Percentiles rank a stretch among this genome's conserved stretches.
These are phyloP conservation scores for Fragilaria crotonensis DNA, from an alignment of 108 stramenopile species.

Conservation along the genomic window DNA sequence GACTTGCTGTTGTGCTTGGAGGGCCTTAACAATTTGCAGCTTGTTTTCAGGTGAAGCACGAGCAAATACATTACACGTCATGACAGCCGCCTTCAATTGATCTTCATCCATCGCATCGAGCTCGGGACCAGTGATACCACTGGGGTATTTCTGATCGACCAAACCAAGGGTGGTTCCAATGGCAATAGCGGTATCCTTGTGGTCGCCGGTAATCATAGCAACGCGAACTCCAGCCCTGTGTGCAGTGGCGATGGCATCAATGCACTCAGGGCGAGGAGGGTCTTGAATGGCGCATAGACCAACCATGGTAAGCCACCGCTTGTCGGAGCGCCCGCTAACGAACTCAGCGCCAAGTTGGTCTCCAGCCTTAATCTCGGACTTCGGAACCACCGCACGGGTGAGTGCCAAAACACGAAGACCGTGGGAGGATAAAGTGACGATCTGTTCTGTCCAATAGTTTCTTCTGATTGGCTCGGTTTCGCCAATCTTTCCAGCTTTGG, in stretches of 20 bases:
- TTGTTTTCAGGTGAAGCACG: slow-evolving; percentile 83
- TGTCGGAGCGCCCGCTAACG: slow-evolving; percentile 35
- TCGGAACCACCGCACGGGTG: slow-evolving; percentile 55
- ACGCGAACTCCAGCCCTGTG: slow-evolving; percentile 86
- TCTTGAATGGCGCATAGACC: slow-evolving; percentile 94
- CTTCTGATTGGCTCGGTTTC: slow-evolving; percentile 57
- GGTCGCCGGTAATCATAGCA: slow-evolving; percentile 94
- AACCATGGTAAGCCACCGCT: slow-evolving; percentile 73
- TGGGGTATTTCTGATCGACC: slow-evolving; percentile 51
- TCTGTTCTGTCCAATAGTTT: slow-evolving; percentile 71
- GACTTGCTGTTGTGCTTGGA: slow-evolving; percentile 81
- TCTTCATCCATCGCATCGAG: slow-evolving; percentile 71
- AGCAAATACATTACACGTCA: slow-evolving; percentile 82
- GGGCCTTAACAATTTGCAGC: slow-evolving; percentile 88
- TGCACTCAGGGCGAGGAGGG: slow-evolving; percentile 89
- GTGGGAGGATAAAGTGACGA: slow-evolving; percentile 76
- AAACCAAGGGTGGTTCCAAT: slow-evolving; percentile 82
- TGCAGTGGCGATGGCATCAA: slow-evolving; percentile 73
- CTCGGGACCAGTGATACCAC: slow-evolving; percentile 74
- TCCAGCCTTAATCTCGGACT: slow-evolving; percentile 45
- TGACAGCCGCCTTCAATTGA: slow-evolving; percentile 52
- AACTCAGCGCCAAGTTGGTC: slow-evolving; percentile 67
- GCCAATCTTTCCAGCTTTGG: slow-evolving; percentile 57
- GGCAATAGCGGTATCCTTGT: slow-evolving; percentile 83
- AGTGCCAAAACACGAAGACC: slow-evolving; percentile 94